phyloP scores from a whole-genome alignment of 2,329 filamentous ascomycete species.

The Beauveria brongniartii region DNA sequence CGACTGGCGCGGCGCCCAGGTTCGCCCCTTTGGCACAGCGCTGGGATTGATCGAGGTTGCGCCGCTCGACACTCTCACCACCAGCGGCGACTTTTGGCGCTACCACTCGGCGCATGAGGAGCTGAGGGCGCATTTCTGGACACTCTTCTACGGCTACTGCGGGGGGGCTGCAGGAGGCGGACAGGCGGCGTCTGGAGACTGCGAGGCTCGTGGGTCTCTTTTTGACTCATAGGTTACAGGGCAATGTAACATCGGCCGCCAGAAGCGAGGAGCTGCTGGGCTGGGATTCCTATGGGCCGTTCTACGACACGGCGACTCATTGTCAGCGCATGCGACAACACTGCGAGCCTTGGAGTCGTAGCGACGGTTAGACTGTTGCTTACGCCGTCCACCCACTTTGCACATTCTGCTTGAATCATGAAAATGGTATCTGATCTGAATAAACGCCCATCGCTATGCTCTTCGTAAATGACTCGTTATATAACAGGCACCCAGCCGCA shows the following conservation, averaged over 20 bases:
- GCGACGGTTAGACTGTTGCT: not conserved
- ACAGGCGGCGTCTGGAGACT: not conserved
- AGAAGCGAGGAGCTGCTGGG: not conserved
- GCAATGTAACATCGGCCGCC: not conserved
- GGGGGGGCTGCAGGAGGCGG: not conserved
- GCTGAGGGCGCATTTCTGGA: not conserved
- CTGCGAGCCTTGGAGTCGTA: not conserved
- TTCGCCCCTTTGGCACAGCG: constrained; percentile 22
- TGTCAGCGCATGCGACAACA: not conserved
- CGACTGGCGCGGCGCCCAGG: constrained; percentile 21
- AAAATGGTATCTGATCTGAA: not conserved
- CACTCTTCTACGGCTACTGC: not conserved
- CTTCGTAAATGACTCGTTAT: not conserved
- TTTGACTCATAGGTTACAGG: not conserved
- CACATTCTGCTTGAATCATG: not conserved
- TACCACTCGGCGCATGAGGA: not conserved
- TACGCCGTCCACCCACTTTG: not conserved
- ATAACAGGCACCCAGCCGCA: not conserved
- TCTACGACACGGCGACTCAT: not conserved
- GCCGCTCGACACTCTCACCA: constrained; percentile 10
- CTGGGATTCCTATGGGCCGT: not conserved
- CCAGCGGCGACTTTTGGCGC: not conserved
- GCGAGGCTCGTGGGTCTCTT: not conserved
- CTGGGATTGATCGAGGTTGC: constrained; percentile 18
- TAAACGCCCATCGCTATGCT: not conserved